Evolutionary conservation across 176 grass and related monocot species (phyloP).

Genomic region (Saccharum spontaneum): DNA sequence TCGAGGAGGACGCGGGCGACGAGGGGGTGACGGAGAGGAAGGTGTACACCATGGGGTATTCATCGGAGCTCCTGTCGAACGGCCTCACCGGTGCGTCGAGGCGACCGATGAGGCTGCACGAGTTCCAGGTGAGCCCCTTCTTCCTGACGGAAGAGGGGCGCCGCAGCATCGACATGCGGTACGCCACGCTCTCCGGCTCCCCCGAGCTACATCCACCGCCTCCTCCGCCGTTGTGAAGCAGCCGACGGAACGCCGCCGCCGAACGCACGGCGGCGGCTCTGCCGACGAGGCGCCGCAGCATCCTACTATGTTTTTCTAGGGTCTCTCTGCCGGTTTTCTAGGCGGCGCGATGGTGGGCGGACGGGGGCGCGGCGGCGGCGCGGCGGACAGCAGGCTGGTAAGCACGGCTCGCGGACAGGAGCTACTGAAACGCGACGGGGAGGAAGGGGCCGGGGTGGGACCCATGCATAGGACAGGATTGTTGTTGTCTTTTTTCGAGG

Average conservation of each 20-base stretch:
- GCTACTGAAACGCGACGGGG: no score
- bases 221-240: constrained; percentile 8
- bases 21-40: constrained; percentile 25
- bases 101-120: constrained; percentile 61
- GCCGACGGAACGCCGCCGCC: constrained; percentile 22
- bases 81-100: constrained; percentile 27
- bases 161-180: constrained; percentile 60
- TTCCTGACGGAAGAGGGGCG: constrained; percentile 6
- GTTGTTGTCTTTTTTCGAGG: no score
- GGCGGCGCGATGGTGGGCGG: no score
- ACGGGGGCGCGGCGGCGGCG: no score
- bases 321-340: neutral
- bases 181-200: constrained; percentile 39
- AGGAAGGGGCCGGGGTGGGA: no score
- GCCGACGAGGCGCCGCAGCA: constrained; percentile 30
- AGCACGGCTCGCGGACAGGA: no score
- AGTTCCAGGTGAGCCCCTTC: neutral
- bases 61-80: accelerated
- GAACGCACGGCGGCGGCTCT: constrained; percentile 7
- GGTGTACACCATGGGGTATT: neutral
- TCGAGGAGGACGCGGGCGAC: neutral
- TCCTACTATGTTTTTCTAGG: neutral
- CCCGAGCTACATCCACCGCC: neutral
- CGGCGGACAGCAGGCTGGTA: neutral
- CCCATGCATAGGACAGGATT: no score